These are phyloP conservation scores for Trichoderma harzianum DNA, from an alignment of 2,329 filamentous ascomycete species.

Conservation along the genomic window DNA sequence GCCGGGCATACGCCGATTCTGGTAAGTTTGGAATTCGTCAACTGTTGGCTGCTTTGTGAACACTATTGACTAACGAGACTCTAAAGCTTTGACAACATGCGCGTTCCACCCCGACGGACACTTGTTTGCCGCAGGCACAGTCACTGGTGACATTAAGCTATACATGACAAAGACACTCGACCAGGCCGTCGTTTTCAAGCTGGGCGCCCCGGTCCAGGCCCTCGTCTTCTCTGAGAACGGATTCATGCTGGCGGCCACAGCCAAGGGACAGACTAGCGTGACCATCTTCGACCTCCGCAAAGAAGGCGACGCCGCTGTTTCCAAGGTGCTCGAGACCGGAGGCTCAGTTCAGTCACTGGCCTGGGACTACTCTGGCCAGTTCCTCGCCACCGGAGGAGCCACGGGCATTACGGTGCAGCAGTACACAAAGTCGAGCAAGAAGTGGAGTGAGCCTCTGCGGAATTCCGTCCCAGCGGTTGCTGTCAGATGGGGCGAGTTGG, in stretches of 20 bases:
- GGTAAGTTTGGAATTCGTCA: constrained; percentile 53
- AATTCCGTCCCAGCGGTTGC: constrained; percentile 70
- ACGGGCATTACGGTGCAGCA: constrained; percentile 83
- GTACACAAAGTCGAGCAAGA: constrained; percentile 81
- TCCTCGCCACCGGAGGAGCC: constrained; percentile 75
- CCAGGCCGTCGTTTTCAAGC: constrained; percentile 69
- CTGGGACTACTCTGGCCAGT: constrained; percentile 97
- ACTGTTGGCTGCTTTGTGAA: not conserved
- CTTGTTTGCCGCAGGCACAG: constrained; percentile 80
- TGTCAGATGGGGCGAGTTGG: constrained; percentile 73
- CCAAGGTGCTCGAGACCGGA: constrained; percentile 84
- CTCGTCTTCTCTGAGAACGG: constrained; percentile 94
- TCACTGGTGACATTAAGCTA: constrained; percentile 76
- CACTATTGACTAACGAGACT: not conserved
- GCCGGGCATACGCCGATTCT: constrained; percentile 75
- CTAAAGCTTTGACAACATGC: constrained; percentile 67
- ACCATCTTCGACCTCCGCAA: constrained; percentile 92
- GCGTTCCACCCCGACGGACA: constrained; percentile 97
- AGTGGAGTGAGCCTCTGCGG: constrained; percentile 82
- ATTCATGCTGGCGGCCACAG: constrained; percentile 85
- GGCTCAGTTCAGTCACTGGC: constrained; percentile 70
- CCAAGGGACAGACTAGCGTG: constrained; percentile 72
- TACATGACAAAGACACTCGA: constrained; percentile 81
- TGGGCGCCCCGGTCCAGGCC: constrained; percentile 67
- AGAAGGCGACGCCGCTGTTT: constrained; percentile 74